Evolutionary conservation across 2,329 filamentous ascomycete species (phyloP).

Genomic region (Metarhizium rileyi): DNA sequence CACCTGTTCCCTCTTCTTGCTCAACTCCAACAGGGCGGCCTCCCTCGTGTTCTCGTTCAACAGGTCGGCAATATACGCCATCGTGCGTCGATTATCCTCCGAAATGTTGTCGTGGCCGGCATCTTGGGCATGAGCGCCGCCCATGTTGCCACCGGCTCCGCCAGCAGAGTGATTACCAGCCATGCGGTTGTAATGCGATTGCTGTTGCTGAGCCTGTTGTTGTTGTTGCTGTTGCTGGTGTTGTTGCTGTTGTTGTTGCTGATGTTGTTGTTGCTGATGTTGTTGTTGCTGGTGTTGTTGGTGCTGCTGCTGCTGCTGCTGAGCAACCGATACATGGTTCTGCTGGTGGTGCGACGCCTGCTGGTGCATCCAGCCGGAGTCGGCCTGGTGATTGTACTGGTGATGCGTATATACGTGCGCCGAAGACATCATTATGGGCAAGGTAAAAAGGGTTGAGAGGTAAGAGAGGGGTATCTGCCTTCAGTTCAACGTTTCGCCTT

Average conservation of each 20-base stretch:
- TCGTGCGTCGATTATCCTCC: constrained; percentile 87
- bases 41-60: constrained; percentile 82
- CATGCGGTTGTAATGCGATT: constrained; percentile 62
- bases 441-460: background rate
- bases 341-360: constrained; percentile 50
- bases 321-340: constrained; percentile 44
- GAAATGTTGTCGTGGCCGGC: constrained; percentile 57
- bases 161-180: constrained; percentile 52
- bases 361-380: constrained; percentile 59
- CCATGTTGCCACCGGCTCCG: constrained; percentile 29
- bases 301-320: constrained; percentile 33
- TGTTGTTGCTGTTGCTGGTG: constrained; percentile 37
- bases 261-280: constrained; percentile 37
- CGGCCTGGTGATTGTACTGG: constrained; percentile 53
- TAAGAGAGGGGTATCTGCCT: background rate
- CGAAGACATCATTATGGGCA: constrained; percentile 48
- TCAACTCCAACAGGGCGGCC: constrained; percentile 84
- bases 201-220: constrained; percentile 41
- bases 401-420: constrained; percentile 59
- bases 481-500: background rate
- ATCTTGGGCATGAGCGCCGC: constrained; percentile 43
- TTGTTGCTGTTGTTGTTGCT: constrained; percentile 30
- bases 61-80: constrained; percentile 85
- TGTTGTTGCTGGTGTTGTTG: constrained; percentile 29
- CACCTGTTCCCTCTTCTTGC: constrained; percentile 97